A percentile compares a stretch with the other conserved stretches of the same genome.
Evolutionary conservation across 2,329 filamentous ascomycete genomes (phyloP).

Genomic region (Hymenoscyphus infarciens): DNA sequence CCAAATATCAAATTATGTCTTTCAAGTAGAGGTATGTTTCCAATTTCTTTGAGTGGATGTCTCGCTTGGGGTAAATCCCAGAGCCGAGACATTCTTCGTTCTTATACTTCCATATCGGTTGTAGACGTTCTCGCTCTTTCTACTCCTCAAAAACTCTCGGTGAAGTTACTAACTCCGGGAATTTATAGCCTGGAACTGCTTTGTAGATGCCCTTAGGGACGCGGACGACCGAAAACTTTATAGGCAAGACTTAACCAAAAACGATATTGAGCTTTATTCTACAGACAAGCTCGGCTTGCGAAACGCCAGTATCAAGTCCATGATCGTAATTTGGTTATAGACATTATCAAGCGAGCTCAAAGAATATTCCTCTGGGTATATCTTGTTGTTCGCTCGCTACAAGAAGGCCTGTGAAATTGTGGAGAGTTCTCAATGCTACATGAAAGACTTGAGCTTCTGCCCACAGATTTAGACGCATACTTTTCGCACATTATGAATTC

Average conservation of each 20-base stretch:
- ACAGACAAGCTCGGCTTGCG: neutral
- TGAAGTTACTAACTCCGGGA: too few species aligned
- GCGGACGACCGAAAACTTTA: conserved; percentile 20
- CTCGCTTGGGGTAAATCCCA: too few species aligned
- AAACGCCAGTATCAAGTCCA: conserved; percentile 1
- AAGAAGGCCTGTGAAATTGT: conserved; percentile 7
- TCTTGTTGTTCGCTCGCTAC: conserved; percentile 14
- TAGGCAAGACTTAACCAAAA: conserved; percentile 17
- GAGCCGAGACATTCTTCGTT: too few species aligned
- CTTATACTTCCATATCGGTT: too few species aligned
- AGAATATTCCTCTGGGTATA: conserved; percentile 26
- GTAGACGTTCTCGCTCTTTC: too few species aligned
- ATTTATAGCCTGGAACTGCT: conserved; percentile 34
- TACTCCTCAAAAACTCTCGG: too few species aligned
- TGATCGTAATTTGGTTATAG: neutral
- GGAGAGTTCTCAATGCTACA: conserved; percentile 3
- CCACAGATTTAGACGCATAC: neutral
- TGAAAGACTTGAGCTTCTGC: neutral
- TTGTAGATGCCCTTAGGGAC: conserved; percentile 29
- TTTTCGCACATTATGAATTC: neutral
- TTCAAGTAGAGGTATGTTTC: conserved; percentile 34
- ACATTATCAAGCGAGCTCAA: conserved; percentile 12
- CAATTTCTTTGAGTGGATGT: too few species aligned
- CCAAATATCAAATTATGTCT: conserved; percentile 27
- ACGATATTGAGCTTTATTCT: conserved; percentile 9